Conservation (phyloP, 2,329 filamentous ascomycete genomes). For the Penicillium sp. region DNA sequence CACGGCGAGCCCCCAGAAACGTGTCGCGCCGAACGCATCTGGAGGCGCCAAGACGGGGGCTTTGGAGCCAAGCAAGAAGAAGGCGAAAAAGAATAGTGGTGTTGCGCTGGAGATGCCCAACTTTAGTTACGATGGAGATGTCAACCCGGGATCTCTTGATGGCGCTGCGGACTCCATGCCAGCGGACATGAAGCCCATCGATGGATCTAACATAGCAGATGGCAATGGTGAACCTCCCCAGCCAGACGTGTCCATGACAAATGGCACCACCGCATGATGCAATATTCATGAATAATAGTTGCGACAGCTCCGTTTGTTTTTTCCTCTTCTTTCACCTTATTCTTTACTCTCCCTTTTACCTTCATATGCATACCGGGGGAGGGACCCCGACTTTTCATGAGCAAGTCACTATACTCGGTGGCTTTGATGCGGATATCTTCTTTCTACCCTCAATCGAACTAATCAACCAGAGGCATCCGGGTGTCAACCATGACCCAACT, state of each 20-base stretch:
- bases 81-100: conserved; percentile 40
- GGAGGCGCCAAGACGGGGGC: conserved; percentile 24
- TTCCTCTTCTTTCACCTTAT: background rate
- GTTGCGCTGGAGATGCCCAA: conserved; percentile 24
- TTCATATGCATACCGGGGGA: background rate
- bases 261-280: conserved; percentile 14
- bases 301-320: background rate
- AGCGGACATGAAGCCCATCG: conserved; percentile 5
- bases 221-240: conserved; percentile 6
- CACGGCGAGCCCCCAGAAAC: conserved; percentile 41
- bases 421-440: background rate
- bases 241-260: conserved; percentile 10
- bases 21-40: conserved; percentile 27
- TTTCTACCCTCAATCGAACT: background rate
- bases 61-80: conserved; percentile 41
- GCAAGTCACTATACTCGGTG: background rate
- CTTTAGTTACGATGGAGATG: conserved; percentile 22
- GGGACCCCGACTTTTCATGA: background rate
- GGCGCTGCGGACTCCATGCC: conserved; percentile 8
- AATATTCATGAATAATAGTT: conserved; percentile 32
- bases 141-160: conserved; percentile 22
- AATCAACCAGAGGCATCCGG: background rate
- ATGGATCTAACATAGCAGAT: conserved; percentile 7
- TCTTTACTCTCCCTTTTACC: background rate
- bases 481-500: background rate